Base-by-base conservation (phyloP, 2,329 filamentous ascomycete genomes). In the Pleurostoma richardsiae region DNA sequence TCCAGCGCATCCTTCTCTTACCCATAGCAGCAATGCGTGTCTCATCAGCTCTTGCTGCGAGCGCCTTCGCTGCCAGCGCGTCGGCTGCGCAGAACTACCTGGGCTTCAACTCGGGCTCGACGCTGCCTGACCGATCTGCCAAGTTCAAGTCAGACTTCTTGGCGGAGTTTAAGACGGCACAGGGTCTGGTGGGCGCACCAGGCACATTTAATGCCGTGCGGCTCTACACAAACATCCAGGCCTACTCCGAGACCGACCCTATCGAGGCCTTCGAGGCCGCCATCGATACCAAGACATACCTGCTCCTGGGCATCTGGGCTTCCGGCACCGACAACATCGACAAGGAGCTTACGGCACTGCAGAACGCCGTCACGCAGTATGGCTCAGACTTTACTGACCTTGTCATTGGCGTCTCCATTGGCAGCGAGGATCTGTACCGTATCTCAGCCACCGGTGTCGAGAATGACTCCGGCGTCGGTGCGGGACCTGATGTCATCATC, bases 181-280 rank as follows among this genome's bases (percentile, higher is more conserved):
- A 71, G 56, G 59, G 58, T 50, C 67, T 73, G 38, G 56, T 61
- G 49, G 66, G 66, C 47, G 66, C 76, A 29, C 77, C 78, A 7
- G 76, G 77, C 49, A 67, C 66, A 54, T 83, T 82, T 70, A 78
- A 73, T 57, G 69, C 76, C 48, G 74, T 82, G 54, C 79, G 82
- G 44, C 71, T 85, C 30, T 86, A 88, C 73, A 87, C 85, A 62
- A 83, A 80, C 71, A 80, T 84, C 61, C 77, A 80, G 64, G 76
- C 75, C 59, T 71, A 80, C 66, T 72, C 84, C 60, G 77, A 88
- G 71, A 77, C 80, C 56, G 86, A 92, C 66, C 90, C 90, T 44
- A 73, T 95, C 60, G 73, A 89, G 72, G 90, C 90, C 39, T 80
- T 92, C 69, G 87, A 89, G 69, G 83, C 83, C 33, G 83, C 83